These are phyloP conservation scores for Camelina sativa DNA, from an alignment of 345 rosid genomes.

Conservation along the genomic window DNA sequence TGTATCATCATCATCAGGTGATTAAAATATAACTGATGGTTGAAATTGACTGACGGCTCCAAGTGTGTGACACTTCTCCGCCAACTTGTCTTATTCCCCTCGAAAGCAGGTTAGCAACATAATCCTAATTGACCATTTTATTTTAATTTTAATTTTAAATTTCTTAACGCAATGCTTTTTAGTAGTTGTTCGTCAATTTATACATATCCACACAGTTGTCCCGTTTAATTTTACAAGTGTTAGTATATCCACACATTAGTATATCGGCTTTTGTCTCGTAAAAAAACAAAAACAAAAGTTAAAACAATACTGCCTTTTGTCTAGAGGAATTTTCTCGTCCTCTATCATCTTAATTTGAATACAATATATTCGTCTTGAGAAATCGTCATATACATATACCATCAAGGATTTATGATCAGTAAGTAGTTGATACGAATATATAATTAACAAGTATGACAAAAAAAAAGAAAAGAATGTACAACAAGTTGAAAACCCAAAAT, in stretches of 20 bases:
- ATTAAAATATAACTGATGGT: conserved; percentile 18
- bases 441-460: neutral
- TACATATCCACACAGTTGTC: neutral
- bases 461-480: neutral
- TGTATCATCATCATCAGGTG: neutral
- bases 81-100: conserved; percentile 38
- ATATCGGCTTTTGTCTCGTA: neutral
- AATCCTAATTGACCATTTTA: conserved; percentile 38
- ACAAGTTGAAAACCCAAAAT: neutral
- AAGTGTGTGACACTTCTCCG: conserved; percentile 36
- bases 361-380: neutral
- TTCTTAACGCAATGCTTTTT: conserved; percentile 7
- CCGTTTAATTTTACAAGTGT: neutral
- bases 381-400: neutral
- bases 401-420: too few species aligned
- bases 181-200: conserved; percentile 2
- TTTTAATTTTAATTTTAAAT: neutral
- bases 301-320: neutral
- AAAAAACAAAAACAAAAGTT: neutral
- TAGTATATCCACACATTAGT: too few species aligned
- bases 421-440: too few species aligned
- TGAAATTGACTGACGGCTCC: conserved; percentile 36
- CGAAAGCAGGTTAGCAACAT: conserved; percentile 38
- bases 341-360: neutral
- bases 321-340: neutral